phyloP scores from a whole-genome alignment of 768 basidiomycete genomes.

The Leccinellum albellum region DNA sequence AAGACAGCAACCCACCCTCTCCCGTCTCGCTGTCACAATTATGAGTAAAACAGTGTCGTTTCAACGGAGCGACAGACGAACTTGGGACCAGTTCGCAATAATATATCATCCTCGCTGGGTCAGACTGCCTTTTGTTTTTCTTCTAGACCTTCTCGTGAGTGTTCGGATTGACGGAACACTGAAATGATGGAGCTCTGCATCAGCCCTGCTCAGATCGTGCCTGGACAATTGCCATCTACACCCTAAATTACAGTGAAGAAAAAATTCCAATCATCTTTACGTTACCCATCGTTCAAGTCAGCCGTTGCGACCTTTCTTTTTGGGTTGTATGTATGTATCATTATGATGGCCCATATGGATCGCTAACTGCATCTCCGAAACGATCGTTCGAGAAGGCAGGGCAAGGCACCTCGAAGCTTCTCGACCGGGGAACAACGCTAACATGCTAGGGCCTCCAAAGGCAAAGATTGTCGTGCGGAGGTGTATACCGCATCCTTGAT shows the following conservation, averaged over 20 bases:
- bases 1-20: neutral
- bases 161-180: too few species aligned
- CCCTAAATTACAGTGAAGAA: neutral
- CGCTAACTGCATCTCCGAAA: neutral
- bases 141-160: neutral
- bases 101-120: neutral
- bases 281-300: conserved; percentile 1
- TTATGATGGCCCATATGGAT: neutral
- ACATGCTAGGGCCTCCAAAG: conserved; percentile 5
- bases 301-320: neutral
- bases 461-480: conserved; percentile 15
- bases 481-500: conserved; percentile 6
- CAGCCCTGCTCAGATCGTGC: neutral
- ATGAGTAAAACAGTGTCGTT: neutral
- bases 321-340: neutral
- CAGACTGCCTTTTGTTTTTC: neutral
- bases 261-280: neutral
- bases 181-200: neutral
- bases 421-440: neutral
- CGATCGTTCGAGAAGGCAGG: conserved; percentile 1
- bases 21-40: neutral
- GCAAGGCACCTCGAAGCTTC: neutral
- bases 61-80: neutral
- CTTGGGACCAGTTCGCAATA: neutral
- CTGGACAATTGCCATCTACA: neutral